Percentiles rank a stretch among this genome's conserved stretches.
These are phyloP conservation scores for Chrysoporthe puriensis DNA, from an alignment of 2,329 filamentous ascomycete species.

Conservation along the genomic window DNA sequence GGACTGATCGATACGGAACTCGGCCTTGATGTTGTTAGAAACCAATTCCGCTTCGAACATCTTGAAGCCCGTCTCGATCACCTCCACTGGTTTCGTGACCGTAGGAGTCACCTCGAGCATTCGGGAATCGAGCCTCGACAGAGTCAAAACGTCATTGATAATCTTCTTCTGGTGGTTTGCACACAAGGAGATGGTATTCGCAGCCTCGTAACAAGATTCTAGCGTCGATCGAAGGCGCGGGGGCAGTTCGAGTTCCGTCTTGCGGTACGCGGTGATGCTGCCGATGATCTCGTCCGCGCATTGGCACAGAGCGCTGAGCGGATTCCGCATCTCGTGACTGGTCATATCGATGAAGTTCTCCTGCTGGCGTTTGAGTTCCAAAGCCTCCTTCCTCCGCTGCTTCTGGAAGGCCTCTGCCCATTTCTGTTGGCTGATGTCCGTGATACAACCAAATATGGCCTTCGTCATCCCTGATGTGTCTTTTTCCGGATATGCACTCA, in stretches of 20 bases:
- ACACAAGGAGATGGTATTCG: constrained; percentile 81
- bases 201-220: constrained; percentile 68
- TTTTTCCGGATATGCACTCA: constrained; percentile 76
- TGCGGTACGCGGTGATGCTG: constrained; percentile 49
- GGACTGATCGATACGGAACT: constrained; percentile 69
- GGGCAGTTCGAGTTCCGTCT: constrained; percentile 25
- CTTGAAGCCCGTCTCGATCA: constrained; percentile 70
- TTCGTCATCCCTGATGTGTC: constrained; percentile 67
- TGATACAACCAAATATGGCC: constrained; percentile 79
- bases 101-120: constrained; percentile 74
- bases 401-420: constrained; percentile 81
- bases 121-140: constrained; percentile 77
- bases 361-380: constrained; percentile 75
- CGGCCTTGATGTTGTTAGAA: constrained; percentile 72
- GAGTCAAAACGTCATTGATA: constrained; percentile 74
- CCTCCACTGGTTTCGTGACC: constrained; percentile 66
- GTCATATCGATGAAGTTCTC: constrained; percentile 77
- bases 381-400: constrained; percentile 76
- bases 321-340: constrained; percentile 77
- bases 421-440: constrained; percentile 85
- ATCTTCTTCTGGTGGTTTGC: constrained; percentile 80
- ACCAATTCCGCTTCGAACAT: constrained; percentile 80
- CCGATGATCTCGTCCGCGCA: constrained; percentile 73
- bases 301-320: constrained; percentile 73
- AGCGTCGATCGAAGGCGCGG: constrained; percentile 54